These are phyloP conservation scores for Heterobasidion irregulare DNA, from an alignment of 1,284 basidiomycete genomes.

Conservation along the genomic window DNA sequence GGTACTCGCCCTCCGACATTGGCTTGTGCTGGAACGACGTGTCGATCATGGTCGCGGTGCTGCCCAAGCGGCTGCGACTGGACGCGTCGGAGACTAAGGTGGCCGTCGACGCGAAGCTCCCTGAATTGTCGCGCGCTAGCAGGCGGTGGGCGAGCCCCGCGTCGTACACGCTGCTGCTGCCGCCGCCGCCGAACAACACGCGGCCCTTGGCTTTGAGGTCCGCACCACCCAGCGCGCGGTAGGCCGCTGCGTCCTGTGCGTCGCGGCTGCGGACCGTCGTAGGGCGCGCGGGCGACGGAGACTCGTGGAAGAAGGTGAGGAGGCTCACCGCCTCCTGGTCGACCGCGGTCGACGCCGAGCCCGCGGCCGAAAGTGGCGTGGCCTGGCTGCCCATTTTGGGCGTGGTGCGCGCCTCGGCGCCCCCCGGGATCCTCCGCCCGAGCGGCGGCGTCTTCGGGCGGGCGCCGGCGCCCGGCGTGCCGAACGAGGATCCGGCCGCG, in stretches of 20 bases:
- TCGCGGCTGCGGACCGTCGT: constrained; percentile 37
- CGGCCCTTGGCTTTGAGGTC: constrained; percentile 54
- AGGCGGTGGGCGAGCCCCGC: constrained; percentile 10
- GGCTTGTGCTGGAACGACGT: not conserved
- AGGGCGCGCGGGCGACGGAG: constrained; percentile 67
- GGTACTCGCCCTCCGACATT: constrained; percentile 2
- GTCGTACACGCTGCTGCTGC: constrained; percentile 8
- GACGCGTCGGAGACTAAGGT: constrained; percentile 16
- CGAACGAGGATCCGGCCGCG: constrained; percentile 24
- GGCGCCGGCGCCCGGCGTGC: constrained; percentile 6
- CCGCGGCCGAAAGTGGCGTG: constrained; percentile 2
- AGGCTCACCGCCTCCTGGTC: constrained; percentile 75
- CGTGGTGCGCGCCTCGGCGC: constrained; percentile 1
- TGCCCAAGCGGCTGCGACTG: not conserved
- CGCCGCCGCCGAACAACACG: constrained; percentile 48
- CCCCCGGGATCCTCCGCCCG: not conserved
- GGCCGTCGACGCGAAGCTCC: constrained; percentile 20
- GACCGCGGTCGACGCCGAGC: constrained; percentile 9
- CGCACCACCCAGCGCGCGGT: constrained; percentile 39
- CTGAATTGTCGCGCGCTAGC: constrained; percentile 21
- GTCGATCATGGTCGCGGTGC: not conserved
- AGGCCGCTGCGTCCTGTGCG: constrained; percentile 42
- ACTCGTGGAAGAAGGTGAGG: constrained; percentile 74
- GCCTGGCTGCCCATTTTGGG: constrained; percentile 5
- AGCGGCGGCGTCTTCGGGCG: constrained; percentile 23